phyloP scores from a whole-genome alignment of 768 basidiomycete species.

The Gyrodon lividus region DNA sequence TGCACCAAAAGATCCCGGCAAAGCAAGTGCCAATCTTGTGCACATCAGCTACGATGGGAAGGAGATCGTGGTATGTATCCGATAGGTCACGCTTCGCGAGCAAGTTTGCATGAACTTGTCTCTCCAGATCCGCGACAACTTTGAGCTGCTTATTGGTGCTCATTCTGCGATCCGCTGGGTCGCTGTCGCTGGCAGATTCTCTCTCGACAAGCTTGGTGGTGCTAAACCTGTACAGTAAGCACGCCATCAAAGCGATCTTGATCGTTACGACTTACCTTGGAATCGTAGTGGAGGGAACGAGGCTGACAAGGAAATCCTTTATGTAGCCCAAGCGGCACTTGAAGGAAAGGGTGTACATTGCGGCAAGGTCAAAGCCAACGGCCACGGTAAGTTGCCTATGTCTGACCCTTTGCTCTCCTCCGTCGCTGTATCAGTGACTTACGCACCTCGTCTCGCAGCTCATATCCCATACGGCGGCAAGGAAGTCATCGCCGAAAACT shows the following conservation, averaged over 20 bases:
- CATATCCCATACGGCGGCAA: not conserved
- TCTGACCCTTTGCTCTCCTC: too few relatives aligned
- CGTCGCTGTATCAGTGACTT: not conserved
- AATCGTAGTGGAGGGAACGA: not conserved
- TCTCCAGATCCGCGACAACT: slow-evolving; percentile 23
- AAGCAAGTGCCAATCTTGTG: not conserved
- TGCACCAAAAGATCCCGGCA: not conserved
- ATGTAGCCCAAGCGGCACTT: not conserved
- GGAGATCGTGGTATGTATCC: not conserved
- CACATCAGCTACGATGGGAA: slow-evolving; percentile 19
- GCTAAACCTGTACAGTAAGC: not conserved
- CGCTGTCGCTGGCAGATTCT: not conserved
- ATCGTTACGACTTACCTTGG: not conserved
- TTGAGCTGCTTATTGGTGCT: slow-evolving; percentile 42
- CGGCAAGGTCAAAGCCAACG: slow-evolving; percentile 1
- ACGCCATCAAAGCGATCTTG: not conserved
- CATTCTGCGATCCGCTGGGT: slow-evolving; percentile 38
- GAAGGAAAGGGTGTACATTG: not conserved
- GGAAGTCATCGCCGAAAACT: not conserved
- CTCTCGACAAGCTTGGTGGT: not conserved
- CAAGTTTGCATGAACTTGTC: not conserved
- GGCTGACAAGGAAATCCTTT: not conserved
- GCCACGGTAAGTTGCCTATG: not conserved
- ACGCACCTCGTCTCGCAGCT: not conserved
- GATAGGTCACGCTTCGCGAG: not conserved